A percentile compares a stretch with the other conserved stretches of the same genome.
phyloP scores from a whole-genome alignment of 495 filamentous ascomycete species.

The Entonaema liquescens region DNA sequence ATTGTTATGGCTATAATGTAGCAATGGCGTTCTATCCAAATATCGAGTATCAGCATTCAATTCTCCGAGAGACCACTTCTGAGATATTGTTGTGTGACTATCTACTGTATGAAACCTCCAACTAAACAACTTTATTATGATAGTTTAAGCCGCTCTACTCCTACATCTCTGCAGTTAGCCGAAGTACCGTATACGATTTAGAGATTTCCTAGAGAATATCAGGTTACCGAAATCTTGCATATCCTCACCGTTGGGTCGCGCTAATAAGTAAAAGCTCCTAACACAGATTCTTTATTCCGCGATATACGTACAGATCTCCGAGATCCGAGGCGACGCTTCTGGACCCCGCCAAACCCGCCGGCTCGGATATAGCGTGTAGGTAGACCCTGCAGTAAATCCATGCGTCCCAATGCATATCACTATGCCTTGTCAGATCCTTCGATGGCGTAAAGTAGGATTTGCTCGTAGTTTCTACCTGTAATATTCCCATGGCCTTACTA shows the following conservation, averaged over 20 bases:
- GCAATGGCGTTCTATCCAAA: no score
- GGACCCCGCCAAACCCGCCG: conserved; percentile 12
- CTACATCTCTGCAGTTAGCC: no score
- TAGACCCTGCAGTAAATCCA: not conserved
- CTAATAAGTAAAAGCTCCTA: not conserved
- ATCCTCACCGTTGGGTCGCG: not conserved
- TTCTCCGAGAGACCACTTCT: not conserved
- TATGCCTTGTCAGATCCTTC: not conserved
- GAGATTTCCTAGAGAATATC: not conserved
- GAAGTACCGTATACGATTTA: not conserved
- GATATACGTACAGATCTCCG: conserved; percentile 27
- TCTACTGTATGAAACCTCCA: not conserved
- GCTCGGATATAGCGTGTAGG: conserved; percentile 29
- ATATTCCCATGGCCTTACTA: not conserved
- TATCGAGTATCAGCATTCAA: no score
- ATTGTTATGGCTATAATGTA: not conserved
- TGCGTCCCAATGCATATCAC: conserved; percentile 1
- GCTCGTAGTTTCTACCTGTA: not conserved
- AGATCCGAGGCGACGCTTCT: conserved; percentile 29
- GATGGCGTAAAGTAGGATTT: not conserved
- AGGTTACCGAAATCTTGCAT: not conserved
- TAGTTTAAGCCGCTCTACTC: no score
- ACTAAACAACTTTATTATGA: no score
- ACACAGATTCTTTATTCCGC: conserved; percentile 16
- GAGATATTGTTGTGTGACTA: not conserved